Conservation (phyloP, 2,329 filamentous ascomycete genomes). For the Botryotinia narcissicola region DNA sequence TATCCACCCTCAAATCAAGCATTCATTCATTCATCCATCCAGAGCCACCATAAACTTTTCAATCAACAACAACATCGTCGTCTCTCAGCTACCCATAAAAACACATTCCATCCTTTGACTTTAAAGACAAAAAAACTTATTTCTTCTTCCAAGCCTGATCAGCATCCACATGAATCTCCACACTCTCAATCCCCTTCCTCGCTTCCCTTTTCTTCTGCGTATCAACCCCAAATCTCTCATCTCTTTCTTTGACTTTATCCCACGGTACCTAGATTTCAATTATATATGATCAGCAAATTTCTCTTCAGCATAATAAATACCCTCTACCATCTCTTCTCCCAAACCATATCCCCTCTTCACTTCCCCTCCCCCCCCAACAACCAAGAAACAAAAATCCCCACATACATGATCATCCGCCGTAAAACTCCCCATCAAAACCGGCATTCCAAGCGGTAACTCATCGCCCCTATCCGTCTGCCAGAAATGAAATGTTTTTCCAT, state of each 20-base stretch:
- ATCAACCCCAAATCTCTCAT: constrained; percentile 52
- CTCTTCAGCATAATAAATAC: neutral
- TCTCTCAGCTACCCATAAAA: neutral
- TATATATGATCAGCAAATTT: neutral
- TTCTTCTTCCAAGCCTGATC: constrained; percentile 21
- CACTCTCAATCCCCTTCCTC: constrained; percentile 54
- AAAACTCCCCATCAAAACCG: constrained; percentile 22
- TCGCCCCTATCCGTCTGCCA: constrained; percentile 77
- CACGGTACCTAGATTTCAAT: constrained; percentile 34
- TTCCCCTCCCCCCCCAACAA: neutral
- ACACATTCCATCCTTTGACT: neutral
- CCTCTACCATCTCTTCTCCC: too few species aligned
- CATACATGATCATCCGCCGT: constrained; percentile 13
- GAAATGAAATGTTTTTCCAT: constrained; percentile 82
- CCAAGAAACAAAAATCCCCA: neutral
- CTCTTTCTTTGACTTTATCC: constrained; percentile 46
- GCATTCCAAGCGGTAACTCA: constrained; percentile 17
- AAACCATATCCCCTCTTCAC: neutral
- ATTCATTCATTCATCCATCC: neutral
- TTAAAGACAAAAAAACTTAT: neutral
- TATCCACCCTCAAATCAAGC: neutral
- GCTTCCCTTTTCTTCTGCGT: constrained; percentile 50
- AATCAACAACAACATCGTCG: neutral
- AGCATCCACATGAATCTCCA: constrained; percentile 45
- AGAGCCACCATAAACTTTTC: neutral